Base-by-base conservation (phyloP, 495 filamentous ascomycete genomes). In the Aspergillus saccharolyticus region DNA sequence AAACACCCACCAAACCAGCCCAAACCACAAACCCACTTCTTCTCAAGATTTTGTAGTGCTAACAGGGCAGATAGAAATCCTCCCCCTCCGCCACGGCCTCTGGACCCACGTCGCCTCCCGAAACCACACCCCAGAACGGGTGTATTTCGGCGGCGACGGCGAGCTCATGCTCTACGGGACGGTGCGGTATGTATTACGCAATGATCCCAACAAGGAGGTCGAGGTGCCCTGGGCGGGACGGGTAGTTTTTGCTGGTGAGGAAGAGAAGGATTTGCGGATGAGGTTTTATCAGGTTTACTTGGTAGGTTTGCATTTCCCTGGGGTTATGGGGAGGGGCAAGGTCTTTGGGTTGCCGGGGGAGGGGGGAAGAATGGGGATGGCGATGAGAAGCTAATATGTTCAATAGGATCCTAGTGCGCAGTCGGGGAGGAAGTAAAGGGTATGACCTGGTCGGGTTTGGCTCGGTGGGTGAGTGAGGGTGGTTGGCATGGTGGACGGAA, bases 221-320 rank as follows among this genome's bases (percentile, higher is more conserved):
- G 68, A 75, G 60, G 64, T 78, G 28, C 70, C 70, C 3, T 87
- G 83, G 83, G 79, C 80, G 45, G 84, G 77, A 28, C 65, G 78
- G 53, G 82, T 78, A 48, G 72, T 77, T 16, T 74, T 87, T 69
- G 75, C 63, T 62, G 73, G 70, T 28, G 76, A 72, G 20, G 70
- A 52, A 39, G 70, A 80, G 60, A 82, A 71, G 20, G 70, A 50
- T 42, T 70, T 80, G 60, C 82, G 77, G 71, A 81, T 86, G 81
- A 71, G 67, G 56, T 83, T 82, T 62, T 87, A 87, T 75, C 83
- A 85, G 69, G 84, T 87, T 56, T 87, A 85, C 70, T 66, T 87
- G 70, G 83, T 84, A 52, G 61, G 78, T 75, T 18, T 52, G 7
- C 33, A 9, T 44, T 76, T 24, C 64, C 63, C 63, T 43, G 3